Base-by-base conservation (phyloP, 352 stramenopile species). In the Peronosclerospora sorghi region DNA sequence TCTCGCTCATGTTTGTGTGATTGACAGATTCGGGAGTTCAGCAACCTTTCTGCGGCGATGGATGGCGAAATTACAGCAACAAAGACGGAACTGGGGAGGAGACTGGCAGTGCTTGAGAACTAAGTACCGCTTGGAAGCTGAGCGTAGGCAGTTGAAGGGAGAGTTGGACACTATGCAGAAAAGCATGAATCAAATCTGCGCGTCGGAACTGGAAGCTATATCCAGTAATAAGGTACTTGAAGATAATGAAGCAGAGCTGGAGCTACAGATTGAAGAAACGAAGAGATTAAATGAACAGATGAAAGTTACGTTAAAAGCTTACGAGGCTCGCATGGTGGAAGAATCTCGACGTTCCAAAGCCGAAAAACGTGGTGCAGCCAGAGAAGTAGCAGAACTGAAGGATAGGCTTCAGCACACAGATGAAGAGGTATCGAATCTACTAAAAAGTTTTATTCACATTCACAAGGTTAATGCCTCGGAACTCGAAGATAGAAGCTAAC, bases 401-500 rank as follows among this genome's bases (percentile, higher is more conserved):
- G 58, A 59, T 2, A 85, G 76, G 43, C 47, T 86, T 7, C 71
- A 66, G 32, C 63, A 73, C 14, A 86, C 83, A 39, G 72, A 89
- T 14, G 58, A 73, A 43, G 77, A 89, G 36, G 62, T 82, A 0
- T 78, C 70, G 1, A 71, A 71, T 24, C 55, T 85, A 12, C 60
- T 86, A 10, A 72, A 65, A 21, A 86, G 59, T 45, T 56, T 86
- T 48, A 82, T 68, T 12, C 67, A 89, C 35, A 86, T 86, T 26
- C 77, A 86, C 20, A 85, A 81, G 34, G 68, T 86, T 48, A 81
- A 75, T 18, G 64, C 68, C 6, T 66, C 64, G 36, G 63, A 86
- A 59, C 35, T 68, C 56, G 10, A 84, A 85, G 45, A 43, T 83
- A 26, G 72, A 85, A 45, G 53, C 47, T 4, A 72, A 89, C 41